Evolutionary conservation across 1,284 basidiomycete species (phyloP), one percentile per base, ranked within the genome.

Genomic region (Trametes versicolor): DNA sequence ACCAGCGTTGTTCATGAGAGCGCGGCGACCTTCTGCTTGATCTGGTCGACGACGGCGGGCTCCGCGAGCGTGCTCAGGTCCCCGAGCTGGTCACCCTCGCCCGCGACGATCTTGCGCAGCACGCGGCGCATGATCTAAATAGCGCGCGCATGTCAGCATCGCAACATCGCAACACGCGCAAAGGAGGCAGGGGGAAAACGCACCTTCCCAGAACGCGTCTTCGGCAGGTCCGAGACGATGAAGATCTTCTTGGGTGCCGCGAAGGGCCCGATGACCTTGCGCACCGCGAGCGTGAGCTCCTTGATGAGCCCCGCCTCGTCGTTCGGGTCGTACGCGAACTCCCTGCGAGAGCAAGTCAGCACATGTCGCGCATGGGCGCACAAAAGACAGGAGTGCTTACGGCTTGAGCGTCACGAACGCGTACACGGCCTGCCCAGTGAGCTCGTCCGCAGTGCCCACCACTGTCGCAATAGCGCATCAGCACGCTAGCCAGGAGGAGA

Each of bases 161-260:
- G 34, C 34, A 34, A 43, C 51, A 59, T 13, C 50, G 21, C 59
- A 53, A 29, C 41, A 25, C 25, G 21, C 36, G 23, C 23, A 27
- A 27, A 4, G 17, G 55, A n/a, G 34, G 55, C n/a, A n/a, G 55
- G 41, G 27, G 49, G 21, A 21, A n/a, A 19, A 68, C 82, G 45
- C 56, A 94, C 87, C 90, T 98, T 99, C 49, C 97, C 97, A n/a
- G 92, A 94, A 58, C 97, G 86, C 52, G 97, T 99, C 89, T 99
- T 99, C 54, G 97, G 97, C 64, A 99, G 82, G 79, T 98, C 97
- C 43, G 75, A 72, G 70, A 97, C 92, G 72, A 98, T 83, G 79
- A 88, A 91, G 74, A 98, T 90, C 81, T 92, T 93, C 88, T 98
- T 98, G 51, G 97, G 97, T 13, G 94, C 90, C 0, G 97, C 96